phyloP scores from a whole-genome alignment of 2,329 filamentous ascomycete species.

The Exophiala spinifera region DNA sequence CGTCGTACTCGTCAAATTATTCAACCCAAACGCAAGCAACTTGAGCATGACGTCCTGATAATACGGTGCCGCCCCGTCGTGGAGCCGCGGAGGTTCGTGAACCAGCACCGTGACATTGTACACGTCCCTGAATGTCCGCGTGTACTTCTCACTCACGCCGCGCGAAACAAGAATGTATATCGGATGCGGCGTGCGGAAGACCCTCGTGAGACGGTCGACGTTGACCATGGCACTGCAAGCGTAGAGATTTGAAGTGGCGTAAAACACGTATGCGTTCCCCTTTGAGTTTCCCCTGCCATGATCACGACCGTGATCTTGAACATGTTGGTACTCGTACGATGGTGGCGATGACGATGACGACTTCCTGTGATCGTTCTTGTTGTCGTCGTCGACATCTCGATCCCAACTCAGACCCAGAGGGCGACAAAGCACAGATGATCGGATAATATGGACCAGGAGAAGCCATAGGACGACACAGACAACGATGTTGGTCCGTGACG shows the following conservation, averaged over 20 bases:
- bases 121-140: neutral
- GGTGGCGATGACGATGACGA: too few relatives aligned
- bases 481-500: too few relatives aligned
- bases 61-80: neutral
- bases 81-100: constrained; percentile 6
- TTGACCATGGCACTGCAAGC: constrained; percentile 9
- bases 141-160: neutral
- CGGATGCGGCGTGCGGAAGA: constrained; percentile 2
- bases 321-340: too few relatives aligned
- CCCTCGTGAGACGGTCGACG: neutral
- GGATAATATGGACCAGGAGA: too few relatives aligned
- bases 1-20: neutral
- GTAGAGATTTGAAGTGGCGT: constrained; percentile 7
- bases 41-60: constrained; percentile 11
- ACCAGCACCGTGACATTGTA: constrained; percentile 8
- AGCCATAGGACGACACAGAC: too few relatives aligned
- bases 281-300: neutral
- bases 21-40: constrained; percentile 5
- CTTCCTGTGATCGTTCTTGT: too few relatives aligned
- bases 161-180: constrained; percentile 5
- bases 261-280: constrained; percentile 5
- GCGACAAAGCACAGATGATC: too few relatives aligned
- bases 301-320: neutral
- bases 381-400: too few relatives aligned
- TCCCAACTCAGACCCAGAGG: too few relatives aligned